phyloP scores from a whole-genome alignment of 371 early-diverging fungal species.

The Sporodiniella umbellata region DNA sequence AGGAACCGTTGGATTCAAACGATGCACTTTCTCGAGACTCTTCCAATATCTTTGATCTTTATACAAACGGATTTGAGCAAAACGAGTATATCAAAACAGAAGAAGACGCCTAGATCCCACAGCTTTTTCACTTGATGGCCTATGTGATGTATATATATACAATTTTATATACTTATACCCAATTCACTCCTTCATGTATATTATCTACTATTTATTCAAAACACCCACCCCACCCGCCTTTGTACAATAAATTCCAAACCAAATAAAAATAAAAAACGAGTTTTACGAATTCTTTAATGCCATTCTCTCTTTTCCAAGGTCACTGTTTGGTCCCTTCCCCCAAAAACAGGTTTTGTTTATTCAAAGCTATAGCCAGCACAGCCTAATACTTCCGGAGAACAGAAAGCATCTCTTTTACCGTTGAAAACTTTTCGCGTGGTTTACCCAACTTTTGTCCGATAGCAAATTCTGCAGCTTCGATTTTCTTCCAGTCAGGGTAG shows the following conservation, averaged over 20 bases:
- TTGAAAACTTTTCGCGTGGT: conserved; percentile 78
- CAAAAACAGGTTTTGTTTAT: too few relatives aligned
- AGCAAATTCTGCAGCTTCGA: conserved; percentile 76
- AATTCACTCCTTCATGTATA: background rate
- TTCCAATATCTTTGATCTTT: conserved; percentile 16
- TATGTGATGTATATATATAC: background rate
- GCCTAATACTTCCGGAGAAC: conserved; percentile 14
- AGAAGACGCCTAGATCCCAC: conserved; percentile 8
- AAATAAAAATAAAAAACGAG: too few relatives aligned
- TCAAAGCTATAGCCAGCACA: background rate
- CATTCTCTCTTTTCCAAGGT: too few relatives aligned
- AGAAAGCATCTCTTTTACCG: conserved; percentile 67
- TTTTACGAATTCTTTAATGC: too few relatives aligned
- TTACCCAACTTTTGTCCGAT: conserved; percentile 66
- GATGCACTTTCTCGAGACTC: conserved; percentile 14
- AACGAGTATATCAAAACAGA: conserved; percentile 20
- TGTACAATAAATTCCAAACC: background rate
- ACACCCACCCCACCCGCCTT: background rate
- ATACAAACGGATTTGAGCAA: conserved; percentile 18
- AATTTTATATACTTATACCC: conserved; percentile 1
- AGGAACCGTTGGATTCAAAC: conserved; percentile 5
- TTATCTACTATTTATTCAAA: conserved; percentile 1
- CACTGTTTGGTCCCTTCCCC: too few relatives aligned
- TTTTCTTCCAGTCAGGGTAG: conserved; percentile 77
- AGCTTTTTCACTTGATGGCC: background rate